Conservation (phyloP, 768 basidiomycete species). For the Cystobasidium ongulense region DNA sequence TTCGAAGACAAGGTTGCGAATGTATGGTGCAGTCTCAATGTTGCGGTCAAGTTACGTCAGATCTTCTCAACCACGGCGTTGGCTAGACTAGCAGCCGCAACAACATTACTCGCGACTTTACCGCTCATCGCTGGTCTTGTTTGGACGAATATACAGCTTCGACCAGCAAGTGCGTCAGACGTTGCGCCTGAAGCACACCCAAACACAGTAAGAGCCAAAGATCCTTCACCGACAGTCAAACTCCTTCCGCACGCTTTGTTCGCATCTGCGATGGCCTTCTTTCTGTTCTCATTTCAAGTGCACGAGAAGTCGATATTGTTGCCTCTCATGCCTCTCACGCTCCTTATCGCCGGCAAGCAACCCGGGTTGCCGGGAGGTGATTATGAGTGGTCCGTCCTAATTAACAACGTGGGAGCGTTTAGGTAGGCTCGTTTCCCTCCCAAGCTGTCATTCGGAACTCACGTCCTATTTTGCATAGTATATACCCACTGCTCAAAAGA, state of each 20-base stretch:
- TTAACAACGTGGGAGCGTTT: constrained; percentile 78
- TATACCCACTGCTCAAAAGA: constrained; percentile 79
- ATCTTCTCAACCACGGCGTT: constrained; percentile 48
- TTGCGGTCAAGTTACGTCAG: constrained; percentile 73
- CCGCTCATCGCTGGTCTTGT: constrained; percentile 44
- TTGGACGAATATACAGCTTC: constrained; percentile 36
- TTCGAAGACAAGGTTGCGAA: constrained; percentile 97
- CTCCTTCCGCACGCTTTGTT: constrained; percentile 74
- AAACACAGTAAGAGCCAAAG: not conserved
- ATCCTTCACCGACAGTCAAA: constrained; percentile 52
- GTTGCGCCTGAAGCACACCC: constrained; percentile 29
- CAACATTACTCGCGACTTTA: constrained; percentile 65
- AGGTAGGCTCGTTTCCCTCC: constrained; percentile 53
- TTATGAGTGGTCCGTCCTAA: constrained; percentile 63
- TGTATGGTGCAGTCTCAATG: constrained; percentile 91
- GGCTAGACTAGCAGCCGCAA: constrained; percentile 55
- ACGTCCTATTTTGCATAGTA: constrained; percentile 51
- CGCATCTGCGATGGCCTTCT: constrained; percentile 79
- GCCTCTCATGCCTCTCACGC: constrained; percentile 72
- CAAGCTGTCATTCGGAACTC: not conserved
- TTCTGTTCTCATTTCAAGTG: constrained; percentile 91
- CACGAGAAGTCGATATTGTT: constrained; percentile 88
- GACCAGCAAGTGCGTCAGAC: not conserved
- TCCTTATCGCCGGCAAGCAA: constrained; percentile 54
- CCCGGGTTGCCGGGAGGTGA: constrained; percentile 49